Evolutionary conservation across 2,329 filamentous ascomycete species (phyloP).

Genomic region (Botryotinia globosa): DNA sequence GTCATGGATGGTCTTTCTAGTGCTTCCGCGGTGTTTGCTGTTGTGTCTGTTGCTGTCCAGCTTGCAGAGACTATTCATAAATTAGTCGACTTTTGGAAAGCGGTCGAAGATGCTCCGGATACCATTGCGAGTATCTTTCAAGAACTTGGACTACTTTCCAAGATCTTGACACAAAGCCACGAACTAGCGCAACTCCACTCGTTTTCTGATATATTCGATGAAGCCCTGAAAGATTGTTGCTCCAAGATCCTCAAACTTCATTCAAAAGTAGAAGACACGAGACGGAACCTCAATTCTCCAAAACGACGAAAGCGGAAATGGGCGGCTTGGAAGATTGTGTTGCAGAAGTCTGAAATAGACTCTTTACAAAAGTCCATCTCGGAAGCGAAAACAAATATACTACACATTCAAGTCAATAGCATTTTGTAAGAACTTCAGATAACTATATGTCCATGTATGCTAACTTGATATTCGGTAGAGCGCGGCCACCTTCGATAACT

Average conservation of each 20-base stretch:
- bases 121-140: not conserved
- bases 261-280: not conserved
- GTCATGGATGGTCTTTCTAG: conserved; percentile 8
- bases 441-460: no score
- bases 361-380: conserved; percentile 1
- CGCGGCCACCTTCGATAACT: not conserved
- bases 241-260: not conserved
- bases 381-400: not conserved
- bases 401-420: not conserved
- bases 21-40: not conserved
- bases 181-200: not conserved
- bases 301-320: not conserved
- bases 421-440: not conserved
- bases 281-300: not conserved
- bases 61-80: conserved; percentile 2
- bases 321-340: conserved; percentile 3
- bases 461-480: not conserved
- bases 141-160: conserved; percentile 13
- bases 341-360: not conserved
- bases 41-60: not conserved
- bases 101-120: conserved; percentile 12
- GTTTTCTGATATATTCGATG: not conserved
- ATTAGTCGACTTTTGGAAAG: conserved; percentile 11
- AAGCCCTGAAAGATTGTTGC: not conserved
- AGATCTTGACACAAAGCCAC: not conserved